Percentiles rank a stretch among this genome's conserved stretches.
phyloP scores from a whole-genome alignment of 106 monocot genomes.

The Acorus gramineus region DNA sequence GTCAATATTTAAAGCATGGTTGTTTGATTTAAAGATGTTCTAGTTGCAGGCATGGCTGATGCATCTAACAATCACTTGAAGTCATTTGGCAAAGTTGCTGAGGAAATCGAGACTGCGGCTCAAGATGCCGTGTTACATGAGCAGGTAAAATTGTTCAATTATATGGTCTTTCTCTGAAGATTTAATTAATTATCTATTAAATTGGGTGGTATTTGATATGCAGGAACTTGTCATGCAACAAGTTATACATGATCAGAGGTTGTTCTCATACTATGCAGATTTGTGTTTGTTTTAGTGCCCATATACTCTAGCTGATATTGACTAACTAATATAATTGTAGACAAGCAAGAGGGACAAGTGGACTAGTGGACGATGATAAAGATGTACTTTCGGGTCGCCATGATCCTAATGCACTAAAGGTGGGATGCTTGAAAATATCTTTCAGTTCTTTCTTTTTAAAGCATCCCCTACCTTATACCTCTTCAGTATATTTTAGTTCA shows the following conservation, averaged over 20 bases:
- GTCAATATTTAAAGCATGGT: not conserved
- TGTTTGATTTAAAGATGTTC: not conserved
- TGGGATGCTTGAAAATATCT: slow-evolving; percentile 1
- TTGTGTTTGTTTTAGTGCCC: not conserved
- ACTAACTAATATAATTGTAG: slow-evolving; percentile 12
- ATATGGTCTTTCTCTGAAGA: not conserved
- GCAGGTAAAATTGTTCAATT: slow-evolving; percentile 47
- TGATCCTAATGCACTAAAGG: slow-evolving; percentile 80
- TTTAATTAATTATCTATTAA: slow-evolving; percentile 10
- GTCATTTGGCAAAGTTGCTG: slow-evolving; percentile 11
- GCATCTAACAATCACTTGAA: not conserved
- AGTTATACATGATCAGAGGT: slow-evolving; percentile 86
- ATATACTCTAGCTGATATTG: slow-evolving; percentile 1
- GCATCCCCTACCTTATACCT: not conserved
- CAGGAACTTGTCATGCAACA: slow-evolving; percentile 87
- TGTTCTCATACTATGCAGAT: not conserved
- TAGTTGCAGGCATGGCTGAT: slow-evolving; percentile 7
- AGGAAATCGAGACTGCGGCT: slow-evolving; percentile 57
- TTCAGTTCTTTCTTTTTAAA: not conserved
- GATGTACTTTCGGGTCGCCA: slow-evolving; percentile 67
- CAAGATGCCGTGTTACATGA: slow-evolving; percentile 65
- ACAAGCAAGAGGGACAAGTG: slow-evolving; percentile 33
- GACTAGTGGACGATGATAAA: slow-evolving; percentile 28
- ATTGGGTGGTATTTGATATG: slow-evolving; percentile 13
- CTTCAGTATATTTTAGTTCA: not conserved